Evolutionary conservation across 495 filamentous ascomycete genomes (phyloP).

Genomic region (Penicillium coffeae): DNA sequence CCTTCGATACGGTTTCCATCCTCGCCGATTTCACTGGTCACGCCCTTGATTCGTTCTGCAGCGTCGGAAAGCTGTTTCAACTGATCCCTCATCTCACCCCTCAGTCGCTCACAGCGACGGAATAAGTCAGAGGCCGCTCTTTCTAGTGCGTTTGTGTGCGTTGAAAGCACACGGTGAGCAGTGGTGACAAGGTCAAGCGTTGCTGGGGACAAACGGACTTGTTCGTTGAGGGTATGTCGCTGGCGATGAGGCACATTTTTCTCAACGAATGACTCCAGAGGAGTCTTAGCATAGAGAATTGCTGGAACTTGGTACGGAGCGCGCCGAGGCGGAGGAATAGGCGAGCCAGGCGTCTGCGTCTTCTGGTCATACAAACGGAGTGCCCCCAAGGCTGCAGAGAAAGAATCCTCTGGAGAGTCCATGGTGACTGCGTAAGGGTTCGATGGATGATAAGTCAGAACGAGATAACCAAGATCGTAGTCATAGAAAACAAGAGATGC

Average conservation of each 20-base stretch:
- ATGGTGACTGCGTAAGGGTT: slow-evolving; percentile 63
- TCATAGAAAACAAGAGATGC: slow-evolving; percentile 66
- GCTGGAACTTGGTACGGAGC: slow-evolving; percentile 67
- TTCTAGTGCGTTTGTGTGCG: slow-evolving; percentile 69
- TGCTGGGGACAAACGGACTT: slow-evolving; percentile 68
- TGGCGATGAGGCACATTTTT: slow-evolving; percentile 56
- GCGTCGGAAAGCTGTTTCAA: slow-evolving; percentile 64
- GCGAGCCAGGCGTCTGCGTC: slow-evolving; percentile 16
- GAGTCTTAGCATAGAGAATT: slow-evolving; percentile 55
- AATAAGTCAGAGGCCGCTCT: slow-evolving; percentile 79
- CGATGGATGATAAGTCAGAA: slow-evolving; percentile 64
- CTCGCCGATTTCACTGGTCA: slow-evolving; percentile 60
- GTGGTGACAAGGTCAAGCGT: slow-evolving; percentile 73
- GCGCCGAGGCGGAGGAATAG: slow-evolving; percentile 43
- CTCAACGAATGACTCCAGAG: slow-evolving; percentile 59
- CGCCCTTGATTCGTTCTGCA: slow-evolving; percentile 58
- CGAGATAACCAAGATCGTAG: slow-evolving; percentile 71
- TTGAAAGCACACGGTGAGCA: slow-evolving; percentile 68
- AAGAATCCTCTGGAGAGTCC: slow-evolving; percentile 54
- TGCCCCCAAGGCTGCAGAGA: slow-evolving; percentile 28
- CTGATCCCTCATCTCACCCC: slow-evolving; percentile 67
- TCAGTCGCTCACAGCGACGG: slow-evolving; percentile 67
- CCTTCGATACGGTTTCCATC: slow-evolving; percentile 38
- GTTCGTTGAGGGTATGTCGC: slow-evolving; percentile 60
- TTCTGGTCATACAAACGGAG: slow-evolving; percentile 25